These are phyloP conservation scores for Trametes gibbosa DNA, from an alignment of 768 basidiomycete species.

Conservation along the genomic window DNA sequence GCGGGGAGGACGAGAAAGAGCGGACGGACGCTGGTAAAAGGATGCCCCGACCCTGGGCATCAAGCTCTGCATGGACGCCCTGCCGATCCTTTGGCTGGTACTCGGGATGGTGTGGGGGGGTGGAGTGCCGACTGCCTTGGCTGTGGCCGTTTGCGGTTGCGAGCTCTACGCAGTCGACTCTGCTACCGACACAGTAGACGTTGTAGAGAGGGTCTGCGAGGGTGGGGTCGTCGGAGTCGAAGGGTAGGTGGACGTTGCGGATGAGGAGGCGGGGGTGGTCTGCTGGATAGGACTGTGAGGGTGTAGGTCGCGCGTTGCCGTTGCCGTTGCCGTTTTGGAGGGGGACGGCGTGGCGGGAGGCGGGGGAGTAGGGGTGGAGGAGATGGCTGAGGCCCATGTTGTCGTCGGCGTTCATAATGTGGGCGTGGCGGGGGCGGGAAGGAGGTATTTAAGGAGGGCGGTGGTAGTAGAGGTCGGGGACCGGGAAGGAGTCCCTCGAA, in stretches of 20 bases:
- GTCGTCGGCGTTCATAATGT: conserved; percentile 15
- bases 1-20: neutral
- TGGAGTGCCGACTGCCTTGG: conserved; percentile 12
- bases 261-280: conserved; percentile 20
- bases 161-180: conserved; percentile 18
- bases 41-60: conserved; percentile 23
- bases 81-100: conserved; percentile 3
- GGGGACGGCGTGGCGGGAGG: neutral
- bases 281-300: neutral
- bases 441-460: neutral
- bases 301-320: neutral
- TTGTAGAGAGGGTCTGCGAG: conserved; percentile 19
- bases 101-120: conserved; percentile 13
- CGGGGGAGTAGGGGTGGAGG: neutral
- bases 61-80: conserved; percentile 13
- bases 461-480: neutral
- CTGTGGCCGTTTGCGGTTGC: conserved; percentile 11
- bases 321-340: neutral
- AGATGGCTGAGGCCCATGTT: conserved; percentile 14
- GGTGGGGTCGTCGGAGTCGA: conserved; percentile 11
- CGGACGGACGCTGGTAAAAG: conserved; percentile 25
- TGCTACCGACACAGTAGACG: conserved; percentile 17
- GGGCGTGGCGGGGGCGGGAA: neutral
- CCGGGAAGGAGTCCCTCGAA: neutral
- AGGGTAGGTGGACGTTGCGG: conserved; percentile 21